Evolutionary conservation across 768 basidiomycete genomes (phyloP).

Genomic region (Multifurca ochricompacta): DNA sequence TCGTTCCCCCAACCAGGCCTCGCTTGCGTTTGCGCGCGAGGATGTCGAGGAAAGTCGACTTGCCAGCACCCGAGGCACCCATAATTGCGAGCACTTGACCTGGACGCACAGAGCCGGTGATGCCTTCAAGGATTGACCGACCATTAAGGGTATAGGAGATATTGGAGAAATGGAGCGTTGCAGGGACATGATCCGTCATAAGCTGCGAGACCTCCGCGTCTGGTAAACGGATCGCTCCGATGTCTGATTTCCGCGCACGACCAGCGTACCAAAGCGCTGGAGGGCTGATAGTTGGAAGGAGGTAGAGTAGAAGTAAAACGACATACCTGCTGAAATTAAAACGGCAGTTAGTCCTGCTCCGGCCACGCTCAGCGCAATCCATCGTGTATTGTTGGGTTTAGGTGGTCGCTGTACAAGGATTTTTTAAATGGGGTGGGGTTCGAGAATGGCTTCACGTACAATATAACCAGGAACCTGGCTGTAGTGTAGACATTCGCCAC

Average conservation of each 20-base stretch:
- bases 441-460: constrained; percentile 33
- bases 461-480: constrained; percentile 92
- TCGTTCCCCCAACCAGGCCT: constrained; percentile 64
- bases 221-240: constrained; percentile 68
- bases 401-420: constrained; percentile 47
- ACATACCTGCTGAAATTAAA: constrained; percentile 51
- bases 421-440: not conserved
- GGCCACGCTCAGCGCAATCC: constrained; percentile 80
- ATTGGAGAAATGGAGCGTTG: constrained; percentile 83
- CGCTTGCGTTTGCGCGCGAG: constrained; percentile 86
- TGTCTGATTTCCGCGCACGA: constrained; percentile 57
- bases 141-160: constrained; percentile 70
- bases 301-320: not conserved
- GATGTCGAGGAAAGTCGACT: constrained; percentile 94
- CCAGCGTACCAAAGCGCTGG: constrained; percentile 89
- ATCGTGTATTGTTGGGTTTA: constrained; percentile 73
- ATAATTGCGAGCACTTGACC: constrained; percentile 94
- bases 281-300: not conserved
- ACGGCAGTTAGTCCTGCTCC: constrained; percentile 72
- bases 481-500: constrained; percentile 91
- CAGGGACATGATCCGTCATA: constrained; percentile 92
- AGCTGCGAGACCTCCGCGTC: constrained; percentile 75
- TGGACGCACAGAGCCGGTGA: constrained; percentile 78
- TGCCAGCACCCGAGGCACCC: constrained; percentile 95
- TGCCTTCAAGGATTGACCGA: constrained; percentile 65